Evolutionary conservation across 2,329 filamentous ascomycete genomes (phyloP).

Genomic region (Botrytis squamosa): DNA sequence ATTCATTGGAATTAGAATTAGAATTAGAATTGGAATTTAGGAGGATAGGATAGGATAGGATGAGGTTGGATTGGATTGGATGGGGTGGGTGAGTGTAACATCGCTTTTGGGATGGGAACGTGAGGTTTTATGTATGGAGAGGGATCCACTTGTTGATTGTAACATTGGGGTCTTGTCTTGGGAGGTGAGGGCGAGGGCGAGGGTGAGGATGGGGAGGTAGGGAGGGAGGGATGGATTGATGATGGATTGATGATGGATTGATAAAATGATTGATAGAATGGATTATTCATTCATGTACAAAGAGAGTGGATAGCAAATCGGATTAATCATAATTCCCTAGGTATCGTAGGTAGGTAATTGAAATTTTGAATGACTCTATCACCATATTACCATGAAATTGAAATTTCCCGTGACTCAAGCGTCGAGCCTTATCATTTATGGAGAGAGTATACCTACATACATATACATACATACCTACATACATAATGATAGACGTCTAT

Average conservation of each 20-base stretch:
- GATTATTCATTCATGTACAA: too few species aligned
- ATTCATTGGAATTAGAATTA: too few species aligned
- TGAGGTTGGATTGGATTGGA: too few species aligned
- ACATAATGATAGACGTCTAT: neutral
- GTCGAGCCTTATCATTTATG: neutral
- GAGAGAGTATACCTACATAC: neutral
- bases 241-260: too few species aligned
- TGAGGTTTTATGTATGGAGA: neutral
- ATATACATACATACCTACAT: too few species aligned
- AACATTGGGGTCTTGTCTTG: neutral
- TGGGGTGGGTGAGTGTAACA: neutral
- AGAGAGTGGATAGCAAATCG: neutral
- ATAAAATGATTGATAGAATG: neutral
- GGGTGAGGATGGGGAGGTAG: too few species aligned
- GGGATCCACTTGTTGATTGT: neutral
- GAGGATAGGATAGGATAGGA: too few species aligned
- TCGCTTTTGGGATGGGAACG: neutral
- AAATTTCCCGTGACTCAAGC: neutral
- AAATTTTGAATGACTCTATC: neutral
- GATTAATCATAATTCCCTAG: neutral
- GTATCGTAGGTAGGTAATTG: too few species aligned
- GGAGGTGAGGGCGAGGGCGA: too few species aligned
- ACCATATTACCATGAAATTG: neutral
- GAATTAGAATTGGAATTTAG: neutral
- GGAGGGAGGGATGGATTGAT: too few species aligned